These are phyloP conservation scores for Atkinsonella hypoxylon DNA, from an alignment of 2,329 filamentous ascomycete species.

Conservation along the genomic window DNA sequence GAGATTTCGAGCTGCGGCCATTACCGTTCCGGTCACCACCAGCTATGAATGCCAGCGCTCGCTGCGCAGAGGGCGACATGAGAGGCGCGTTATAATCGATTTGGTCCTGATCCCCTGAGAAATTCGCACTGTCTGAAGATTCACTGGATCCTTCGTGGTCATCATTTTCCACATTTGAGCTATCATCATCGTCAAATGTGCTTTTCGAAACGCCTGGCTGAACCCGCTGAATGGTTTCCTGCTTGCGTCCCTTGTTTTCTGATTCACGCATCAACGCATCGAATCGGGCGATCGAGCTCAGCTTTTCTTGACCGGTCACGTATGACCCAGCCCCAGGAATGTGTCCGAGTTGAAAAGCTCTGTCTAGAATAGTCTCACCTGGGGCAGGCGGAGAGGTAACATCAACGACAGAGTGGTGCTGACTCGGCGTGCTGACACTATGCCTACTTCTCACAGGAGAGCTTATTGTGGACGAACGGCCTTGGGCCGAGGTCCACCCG, in stretches of 20 bases:
- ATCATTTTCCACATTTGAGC: constrained; percentile 28
- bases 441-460: constrained; percentile 44
- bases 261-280: constrained; percentile 53
- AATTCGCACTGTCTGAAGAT: constrained; percentile 28
- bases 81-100: constrained; percentile 14
- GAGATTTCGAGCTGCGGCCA: constrained; percentile 16
- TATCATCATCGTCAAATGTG: constrained; percentile 38
- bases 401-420: constrained; percentile 25
- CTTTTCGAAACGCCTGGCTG: constrained; percentile 30
- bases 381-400: constrained; percentile 40
- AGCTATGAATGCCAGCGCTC: constrained; percentile 38
- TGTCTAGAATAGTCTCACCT: constrained; percentile 54
- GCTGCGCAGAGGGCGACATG: constrained; percentile 35
- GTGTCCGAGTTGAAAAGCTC: constrained; percentile 50
- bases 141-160: constrained; percentile 24
- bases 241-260: constrained; percentile 37
- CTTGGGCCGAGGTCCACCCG: constrained; percentile 48
- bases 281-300: constrained; percentile 53
- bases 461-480: constrained; percentile 43
- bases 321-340: constrained; percentile 48
- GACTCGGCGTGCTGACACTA: constrained; percentile 40
- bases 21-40: constrained; percentile 26
- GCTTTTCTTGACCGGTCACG: constrained; percentile 45
- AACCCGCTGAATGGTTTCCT: constrained; percentile 21
- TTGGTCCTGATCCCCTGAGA: constrained; percentile 20